Evolutionary conservation across 768 basidiomycete genomes (phyloP), one percentile per base, ranked within the genome.

Genomic region (Hebeloma cylindrosporum): DNA sequence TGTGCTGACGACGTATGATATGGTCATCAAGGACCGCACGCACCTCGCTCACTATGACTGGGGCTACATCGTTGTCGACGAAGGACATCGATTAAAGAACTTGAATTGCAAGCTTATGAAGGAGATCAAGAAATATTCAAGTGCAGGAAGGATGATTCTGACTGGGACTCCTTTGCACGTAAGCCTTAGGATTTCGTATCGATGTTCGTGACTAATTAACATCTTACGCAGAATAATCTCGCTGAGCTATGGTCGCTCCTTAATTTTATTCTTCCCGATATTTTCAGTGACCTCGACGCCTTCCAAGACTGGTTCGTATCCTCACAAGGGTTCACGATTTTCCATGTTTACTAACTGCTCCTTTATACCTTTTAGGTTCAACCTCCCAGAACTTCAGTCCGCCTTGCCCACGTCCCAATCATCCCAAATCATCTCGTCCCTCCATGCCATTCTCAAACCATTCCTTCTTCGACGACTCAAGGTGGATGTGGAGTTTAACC

Each of bases 111-210:
- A 80, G 69, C 78, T 97, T 11, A 89, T 97, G 66, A 75, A 77
- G 46, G 92, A 95, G 63, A 86, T 99, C 54, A 94, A 93, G 69
- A 80, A 82, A 56, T 93, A 93, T 60, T 69, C 72, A 1, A 83
- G 83, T 42, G 91, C 87, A 0, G 90, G 92, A 30, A 73, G 96
- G 35, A 87, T 97, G 80, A 87, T 99, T 46, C 67, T 99, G 50
- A 98, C 94, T 0, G 96, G 96, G 22, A 99, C 96, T 13, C 96
- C 96, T 5, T 67, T 99, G 27, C 94, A 98, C 66, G 94, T 93
- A 48, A 44, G 83, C 66, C 10, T 22, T 16, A 27, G 30, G 17
- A 27, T 22, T 43, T 29, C 18, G 17, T 34, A 22, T 35, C 39
- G 39, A 28, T 23, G 45, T 26, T 14, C 9, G 23, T 17, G 30